Evolutionary conservation across 1,284 basidiomycete species (phyloP).

Genomic region (Heterobasidion annosum): DNA sequence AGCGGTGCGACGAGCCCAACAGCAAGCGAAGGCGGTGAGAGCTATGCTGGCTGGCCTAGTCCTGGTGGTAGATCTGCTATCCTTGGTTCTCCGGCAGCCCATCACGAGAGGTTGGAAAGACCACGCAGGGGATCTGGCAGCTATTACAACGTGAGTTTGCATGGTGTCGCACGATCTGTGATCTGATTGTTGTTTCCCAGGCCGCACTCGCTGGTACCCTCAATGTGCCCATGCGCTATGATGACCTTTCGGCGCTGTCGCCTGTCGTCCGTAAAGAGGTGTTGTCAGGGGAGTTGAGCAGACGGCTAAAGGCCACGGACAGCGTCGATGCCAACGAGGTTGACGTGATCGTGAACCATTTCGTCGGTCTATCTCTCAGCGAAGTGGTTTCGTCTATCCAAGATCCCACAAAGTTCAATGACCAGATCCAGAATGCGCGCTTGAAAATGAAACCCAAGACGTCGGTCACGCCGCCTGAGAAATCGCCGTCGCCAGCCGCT

Average conservation of each 20-base stretch:
- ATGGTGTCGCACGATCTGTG: neutral
- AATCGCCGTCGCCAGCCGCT: constrained; percentile 36
- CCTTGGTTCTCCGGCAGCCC: constrained; percentile 46
- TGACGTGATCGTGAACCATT: constrained; percentile 56
- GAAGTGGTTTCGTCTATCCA: constrained; percentile 73
- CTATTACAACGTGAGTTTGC: constrained; percentile 59
- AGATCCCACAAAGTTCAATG: constrained; percentile 51
- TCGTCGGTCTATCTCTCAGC: constrained; percentile 59
- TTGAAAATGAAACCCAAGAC: constrained; percentile 28
- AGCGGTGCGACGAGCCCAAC: constrained; percentile 78
- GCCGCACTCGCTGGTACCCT: constrained; percentile 71
- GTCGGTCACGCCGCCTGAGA: constrained; percentile 25
- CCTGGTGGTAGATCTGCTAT: constrained; percentile 45
- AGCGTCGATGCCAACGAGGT: constrained; percentile 45
- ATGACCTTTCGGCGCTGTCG: constrained; percentile 71
- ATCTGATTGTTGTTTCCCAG: constrained; percentile 23
- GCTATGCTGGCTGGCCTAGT: constrained; percentile 60
- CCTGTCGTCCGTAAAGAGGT: constrained; percentile 80
- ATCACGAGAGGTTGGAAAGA: constrained; percentile 51
- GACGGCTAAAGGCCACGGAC: constrained; percentile 56
- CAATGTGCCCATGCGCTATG: constrained; percentile 72
- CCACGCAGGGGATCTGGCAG: constrained; percentile 71
- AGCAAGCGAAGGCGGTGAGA: constrained; percentile 70
- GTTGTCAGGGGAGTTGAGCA: constrained; percentile 70
- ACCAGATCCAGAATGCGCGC: constrained; percentile 48